Conservation (phyloP, 1,284 basidiomycete species). For the Megacollybia platyphylla region DNA sequence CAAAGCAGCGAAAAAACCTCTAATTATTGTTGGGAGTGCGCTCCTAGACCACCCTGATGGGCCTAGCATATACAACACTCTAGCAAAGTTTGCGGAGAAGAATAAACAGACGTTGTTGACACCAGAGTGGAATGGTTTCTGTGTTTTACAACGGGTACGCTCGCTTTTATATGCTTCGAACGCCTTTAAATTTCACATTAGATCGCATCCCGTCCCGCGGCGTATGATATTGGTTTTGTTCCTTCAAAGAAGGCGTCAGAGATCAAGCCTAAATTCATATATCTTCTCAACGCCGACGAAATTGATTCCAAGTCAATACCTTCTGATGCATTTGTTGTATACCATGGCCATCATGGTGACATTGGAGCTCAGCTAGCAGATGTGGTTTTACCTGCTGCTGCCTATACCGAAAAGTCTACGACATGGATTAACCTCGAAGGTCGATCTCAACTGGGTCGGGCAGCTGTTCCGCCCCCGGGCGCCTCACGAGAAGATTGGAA, state of each 20-base stretch:
- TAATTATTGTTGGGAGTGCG: conserved; percentile 90
- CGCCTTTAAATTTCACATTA: conserved; percentile 14
- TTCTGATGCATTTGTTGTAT: conserved; percentile 91
- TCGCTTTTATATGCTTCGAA: conserved; percentile 2
- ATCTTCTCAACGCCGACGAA: conserved; percentile 95
- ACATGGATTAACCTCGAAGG: conserved; percentile 99
- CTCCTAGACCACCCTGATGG: conserved; percentile 84
- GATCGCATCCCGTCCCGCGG: conserved; percentile 86
- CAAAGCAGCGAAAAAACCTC: conserved; percentile 82
- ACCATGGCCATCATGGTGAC: conserved; percentile 99
- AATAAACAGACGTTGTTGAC: conserved; percentile 73
- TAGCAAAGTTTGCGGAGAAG: conserved; percentile 73
- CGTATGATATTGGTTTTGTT: conserved; percentile 91
- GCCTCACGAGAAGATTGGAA: conserved; percentile 98
- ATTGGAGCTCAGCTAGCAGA: conserved; percentile 94
- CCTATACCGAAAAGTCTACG: conserved; percentile 92
- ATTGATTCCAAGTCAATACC: conserved; percentile 88
- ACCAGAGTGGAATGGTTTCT: conserved; percentile 94
- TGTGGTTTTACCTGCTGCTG: conserved; percentile 86
- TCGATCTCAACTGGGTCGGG: conserved; percentile 81
- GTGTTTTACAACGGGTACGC: conserved; percentile 79
- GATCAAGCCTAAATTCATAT: conserved; percentile 89
- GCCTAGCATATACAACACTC: conserved; percentile 64
- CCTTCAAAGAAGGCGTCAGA: conserved; percentile 69
- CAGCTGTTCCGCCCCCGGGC: conserved; percentile 92